These are phyloP conservation scores for Papilionanthe hybrid DNA, from an alignment of 116 monocot species.

Conservation along the genomic window DNA sequence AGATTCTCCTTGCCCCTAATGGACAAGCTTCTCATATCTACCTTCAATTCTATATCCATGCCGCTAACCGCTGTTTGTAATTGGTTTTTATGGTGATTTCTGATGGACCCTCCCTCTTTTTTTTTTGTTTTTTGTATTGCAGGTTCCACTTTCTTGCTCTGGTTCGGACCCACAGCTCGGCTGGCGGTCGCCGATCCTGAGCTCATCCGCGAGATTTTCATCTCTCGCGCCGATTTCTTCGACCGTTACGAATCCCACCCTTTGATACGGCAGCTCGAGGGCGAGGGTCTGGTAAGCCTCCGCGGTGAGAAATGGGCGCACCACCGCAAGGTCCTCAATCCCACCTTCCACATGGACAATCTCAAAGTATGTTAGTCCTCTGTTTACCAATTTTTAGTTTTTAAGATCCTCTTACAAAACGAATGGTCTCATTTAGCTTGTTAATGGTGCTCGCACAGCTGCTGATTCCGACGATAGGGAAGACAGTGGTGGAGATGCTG, in stretches of 20 bases:
- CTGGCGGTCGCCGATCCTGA: conserved; percentile 75
- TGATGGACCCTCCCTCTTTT: conserved; percentile 3
- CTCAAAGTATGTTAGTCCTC: conserved; percentile 38
- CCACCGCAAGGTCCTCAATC: conserved; percentile 48
- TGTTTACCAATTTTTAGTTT: no score
- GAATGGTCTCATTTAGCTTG: no score
- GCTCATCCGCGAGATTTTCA: conserved; percentile 69
- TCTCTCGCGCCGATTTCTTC: conserved; percentile 42
- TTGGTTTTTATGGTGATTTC: conserved; percentile 1
- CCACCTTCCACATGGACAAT: conserved; percentile 56
- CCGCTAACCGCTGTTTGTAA: background rate
- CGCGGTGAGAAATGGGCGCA: conserved; percentile 56
- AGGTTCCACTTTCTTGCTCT: conserved; percentile 81
- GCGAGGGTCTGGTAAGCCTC: conserved; percentile 59
- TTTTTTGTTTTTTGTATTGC: conserved; percentile 8
- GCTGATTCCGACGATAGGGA: conserved; percentile 60
- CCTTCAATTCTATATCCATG: background rate
- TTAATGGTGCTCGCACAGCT: conserved; percentile 21
- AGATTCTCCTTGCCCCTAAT: background rate
- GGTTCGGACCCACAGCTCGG: conserved; percentile 82
- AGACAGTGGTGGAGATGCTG: conserved; percentile 53
- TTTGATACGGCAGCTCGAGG: conserved; percentile 56
- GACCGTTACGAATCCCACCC: conserved; percentile 66
- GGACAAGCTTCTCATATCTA: background rate
- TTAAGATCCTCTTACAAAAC: background rate